A percentile compares a stretch with the other conserved stretches of the same genome.
phyloP scores from a whole-genome alignment of 2,329 filamentous ascomycete genomes.

The Fusarium burgessii region DNA sequence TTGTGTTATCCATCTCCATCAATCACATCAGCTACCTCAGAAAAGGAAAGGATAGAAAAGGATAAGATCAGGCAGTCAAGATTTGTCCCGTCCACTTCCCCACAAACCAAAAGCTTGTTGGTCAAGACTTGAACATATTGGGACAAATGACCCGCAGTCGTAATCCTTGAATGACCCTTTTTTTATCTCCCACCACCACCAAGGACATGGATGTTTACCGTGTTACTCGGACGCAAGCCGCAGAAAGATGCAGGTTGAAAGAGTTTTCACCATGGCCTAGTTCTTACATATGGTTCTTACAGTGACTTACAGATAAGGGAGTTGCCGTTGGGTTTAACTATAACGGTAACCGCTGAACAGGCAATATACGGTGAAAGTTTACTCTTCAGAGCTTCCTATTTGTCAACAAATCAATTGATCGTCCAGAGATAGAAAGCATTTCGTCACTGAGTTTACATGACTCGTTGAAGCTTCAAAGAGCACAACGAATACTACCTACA shows the following conservation, averaged over 20 bases:
- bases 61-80: conserved; percentile 23
- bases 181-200: conserved; percentile 26
- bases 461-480: neutral
- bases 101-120: conserved; percentile 42
- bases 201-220: conserved; percentile 13
- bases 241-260: conserved; percentile 2
- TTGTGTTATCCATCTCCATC: conserved; percentile 1
- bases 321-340: neutral
- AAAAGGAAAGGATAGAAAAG: conserved; percentile 2
- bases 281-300: neutral
- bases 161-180: conserved; percentile 27
- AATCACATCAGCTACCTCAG: conserved; percentile 8
- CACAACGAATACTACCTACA: neutral
- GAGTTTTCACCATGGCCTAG: neutral
- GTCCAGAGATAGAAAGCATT: neutral
- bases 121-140: conserved; percentile 30
- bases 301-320: neutral
- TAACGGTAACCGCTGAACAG: neutral
- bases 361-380: neutral
- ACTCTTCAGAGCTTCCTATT: neutral
- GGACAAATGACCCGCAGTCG: conserved; percentile 30
- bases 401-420: neutral
- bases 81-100: conserved; percentile 39
- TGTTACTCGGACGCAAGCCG: neutral
- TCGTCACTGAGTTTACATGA: conserved; percentile 2